Percentiles rank a stretch among this genome's conserved stretches.
phyloP scores from a whole-genome alignment of 768 basidiomycete species.

The Sporobolomyces roseus region DNA sequence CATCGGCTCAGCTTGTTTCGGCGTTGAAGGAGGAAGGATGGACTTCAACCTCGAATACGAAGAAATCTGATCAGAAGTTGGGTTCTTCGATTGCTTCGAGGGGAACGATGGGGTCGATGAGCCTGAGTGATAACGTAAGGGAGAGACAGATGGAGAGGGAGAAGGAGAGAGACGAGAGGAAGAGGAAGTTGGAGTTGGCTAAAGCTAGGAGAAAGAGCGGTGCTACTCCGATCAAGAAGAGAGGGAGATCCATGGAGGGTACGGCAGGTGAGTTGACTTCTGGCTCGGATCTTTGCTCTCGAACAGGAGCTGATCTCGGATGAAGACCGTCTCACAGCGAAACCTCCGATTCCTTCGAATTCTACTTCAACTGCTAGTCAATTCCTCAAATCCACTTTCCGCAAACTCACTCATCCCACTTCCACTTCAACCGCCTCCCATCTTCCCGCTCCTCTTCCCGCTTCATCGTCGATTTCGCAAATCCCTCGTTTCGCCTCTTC shows the following conservation, averaged over 20 bases:
- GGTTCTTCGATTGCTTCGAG: too few relatives aligned
- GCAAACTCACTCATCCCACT: neutral
- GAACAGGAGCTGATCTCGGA: slow-evolving; percentile 5
- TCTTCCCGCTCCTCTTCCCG: neutral
- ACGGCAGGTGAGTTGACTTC: slow-evolving; percentile 20
- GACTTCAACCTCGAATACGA: neutral
- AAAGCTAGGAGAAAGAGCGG: slow-evolving; percentile 37
- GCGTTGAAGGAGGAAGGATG: slow-evolving; percentile 6
- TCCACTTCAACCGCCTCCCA: neutral
- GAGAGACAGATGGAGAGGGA: slow-evolving; percentile 7
- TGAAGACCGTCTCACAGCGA: too few relatives aligned
- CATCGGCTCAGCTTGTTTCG: neutral
- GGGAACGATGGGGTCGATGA: too few relatives aligned
- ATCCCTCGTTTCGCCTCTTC: slow-evolving; percentile 25
- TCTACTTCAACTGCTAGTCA: neutral
- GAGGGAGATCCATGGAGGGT: slow-evolving; percentile 10
- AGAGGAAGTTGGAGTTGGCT: slow-evolving; percentile 34
- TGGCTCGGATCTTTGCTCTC: neutral
- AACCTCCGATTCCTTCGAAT: neutral
- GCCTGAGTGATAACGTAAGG: too few relatives aligned
- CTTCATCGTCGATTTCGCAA: neutral
- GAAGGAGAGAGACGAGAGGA: slow-evolving; percentile 15
- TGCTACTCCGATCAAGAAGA: neutral
- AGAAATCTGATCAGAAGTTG: neutral
- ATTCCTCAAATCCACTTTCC: neutral